phyloP scores from a whole-genome alignment of 495 filamentous ascomycete species.

The Durotheca rogersii region DNA sequence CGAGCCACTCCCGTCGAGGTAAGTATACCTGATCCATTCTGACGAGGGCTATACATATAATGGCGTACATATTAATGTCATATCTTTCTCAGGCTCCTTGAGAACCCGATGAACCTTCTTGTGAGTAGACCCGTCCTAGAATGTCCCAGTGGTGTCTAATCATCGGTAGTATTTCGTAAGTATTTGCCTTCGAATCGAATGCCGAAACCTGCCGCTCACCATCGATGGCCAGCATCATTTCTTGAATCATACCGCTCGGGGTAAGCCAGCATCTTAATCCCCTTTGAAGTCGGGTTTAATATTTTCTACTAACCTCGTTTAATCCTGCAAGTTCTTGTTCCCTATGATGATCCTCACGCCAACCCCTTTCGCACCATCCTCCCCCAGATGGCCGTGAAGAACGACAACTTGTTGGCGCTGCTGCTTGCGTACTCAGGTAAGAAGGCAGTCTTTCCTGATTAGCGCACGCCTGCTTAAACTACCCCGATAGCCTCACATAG shows the following conservation, averaged over 20 bases:
- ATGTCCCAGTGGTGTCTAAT: constrained; percentile 13
- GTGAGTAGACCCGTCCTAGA: constrained; percentile 48
- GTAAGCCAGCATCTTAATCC: constrained; percentile 14
- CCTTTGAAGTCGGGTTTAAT: background rate
- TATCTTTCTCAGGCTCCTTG: constrained; percentile 49
- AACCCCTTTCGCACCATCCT: constrained; percentile 75
- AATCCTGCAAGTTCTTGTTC: constrained; percentile 61
- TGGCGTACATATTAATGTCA: constrained; percentile 3
- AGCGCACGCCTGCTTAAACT: constrained; percentile 4
- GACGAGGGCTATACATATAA: background rate
- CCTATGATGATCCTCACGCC: constrained; percentile 67
- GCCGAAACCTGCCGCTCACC: too few species aligned
- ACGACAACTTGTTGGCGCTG: constrained; percentile 75
- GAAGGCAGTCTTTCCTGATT: constrained; percentile 1
- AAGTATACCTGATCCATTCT: background rate
- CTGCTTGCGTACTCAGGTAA: constrained; percentile 70
- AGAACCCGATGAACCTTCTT: constrained; percentile 77
- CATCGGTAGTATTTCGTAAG: constrained; percentile 43
- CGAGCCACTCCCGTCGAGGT: constrained; percentile 49
- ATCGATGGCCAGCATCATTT: constrained; percentile 61
- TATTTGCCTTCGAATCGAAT: too few species aligned
- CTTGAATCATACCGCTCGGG: constrained; percentile 71
- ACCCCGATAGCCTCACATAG: constrained; percentile 66
- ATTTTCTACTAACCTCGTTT: constrained; percentile 10
- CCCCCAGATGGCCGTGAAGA: constrained; percentile 64